A percentile compares a stretch with the other conserved stretches of the same genome.
These are phyloP conservation scores for Colletotrichum cuscutae DNA, from an alignment of 2,329 filamentous ascomycete species.

Conservation along the genomic window DNA sequence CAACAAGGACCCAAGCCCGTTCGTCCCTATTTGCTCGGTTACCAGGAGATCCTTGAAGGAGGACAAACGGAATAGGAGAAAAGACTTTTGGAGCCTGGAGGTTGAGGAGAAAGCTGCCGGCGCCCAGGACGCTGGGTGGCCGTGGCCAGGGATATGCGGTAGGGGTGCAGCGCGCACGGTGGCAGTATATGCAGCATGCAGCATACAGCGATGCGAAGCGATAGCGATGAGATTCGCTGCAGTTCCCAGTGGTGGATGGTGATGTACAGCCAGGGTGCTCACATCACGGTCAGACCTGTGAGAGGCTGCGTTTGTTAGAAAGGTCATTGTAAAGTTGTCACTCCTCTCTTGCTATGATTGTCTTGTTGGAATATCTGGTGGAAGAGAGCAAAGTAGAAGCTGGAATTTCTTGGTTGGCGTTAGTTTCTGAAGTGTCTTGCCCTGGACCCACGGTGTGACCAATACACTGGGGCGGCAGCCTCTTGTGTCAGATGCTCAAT, in stretches of 20 bases:
- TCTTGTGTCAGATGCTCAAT: conserved; percentile 12
- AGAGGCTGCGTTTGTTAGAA: neutral
- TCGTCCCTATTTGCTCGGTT: conserved; percentile 14
- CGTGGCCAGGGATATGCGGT: conserved; percentile 21
- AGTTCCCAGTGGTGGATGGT: neutral
- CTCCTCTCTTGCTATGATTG: neutral
- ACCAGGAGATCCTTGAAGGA: neutral
- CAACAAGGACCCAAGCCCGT: conserved; percentile 5
- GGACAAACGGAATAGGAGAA: neutral
- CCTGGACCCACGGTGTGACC: neutral
- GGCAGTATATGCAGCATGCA: neutral
- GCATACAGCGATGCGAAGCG: neutral
- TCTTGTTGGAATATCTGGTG: too few relatives aligned
- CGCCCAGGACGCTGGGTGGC: conserved; percentile 18
- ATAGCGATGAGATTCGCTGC: conserved; percentile 11
- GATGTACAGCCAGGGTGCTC: neutral
- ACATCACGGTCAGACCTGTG: neutral
- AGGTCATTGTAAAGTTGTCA: neutral
- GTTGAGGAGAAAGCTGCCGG: neutral
- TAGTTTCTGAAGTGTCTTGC: conserved; percentile 17
- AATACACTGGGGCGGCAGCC: neutral
- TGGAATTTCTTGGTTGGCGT: neutral
- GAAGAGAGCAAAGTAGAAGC: neutral
- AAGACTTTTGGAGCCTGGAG: neutral
- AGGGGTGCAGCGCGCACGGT: conserved; percentile 7